Percentiles rank a stretch among this genome's conserved stretches.
Conservation (phyloP, 2,329 filamentous ascomycete species). For the Fusarium udum region DNA sequence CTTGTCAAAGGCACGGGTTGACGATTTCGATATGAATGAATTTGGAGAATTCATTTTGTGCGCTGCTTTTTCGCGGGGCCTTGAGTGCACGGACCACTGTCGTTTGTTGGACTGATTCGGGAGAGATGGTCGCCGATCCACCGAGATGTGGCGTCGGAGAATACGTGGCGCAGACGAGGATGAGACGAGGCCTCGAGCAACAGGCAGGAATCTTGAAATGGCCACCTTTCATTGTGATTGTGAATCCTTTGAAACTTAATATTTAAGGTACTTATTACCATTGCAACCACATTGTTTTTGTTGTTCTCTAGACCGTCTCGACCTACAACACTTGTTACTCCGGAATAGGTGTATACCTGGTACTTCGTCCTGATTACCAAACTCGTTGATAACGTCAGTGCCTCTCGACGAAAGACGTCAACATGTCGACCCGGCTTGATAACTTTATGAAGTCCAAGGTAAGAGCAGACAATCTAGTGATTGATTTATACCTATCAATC, state of each 20-base stretch:
- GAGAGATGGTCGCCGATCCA: constrained; percentile 36
- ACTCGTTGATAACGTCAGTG: not conserved
- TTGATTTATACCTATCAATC: rapidly evolving
- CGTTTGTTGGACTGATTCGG: constrained; percentile 15
- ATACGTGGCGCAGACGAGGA: constrained; percentile 28
- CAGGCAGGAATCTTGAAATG: constrained; percentile 13
- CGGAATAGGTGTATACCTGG: not conserved
- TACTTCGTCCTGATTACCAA: not conserved
- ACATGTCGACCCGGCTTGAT: constrained; percentile 39
- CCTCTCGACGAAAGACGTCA: not conserved
- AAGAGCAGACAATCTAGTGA: not conserved
- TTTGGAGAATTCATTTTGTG: constrained; percentile 49
- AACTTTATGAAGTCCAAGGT: constrained; percentile 42
- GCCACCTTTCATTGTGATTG: constrained; percentile 37
- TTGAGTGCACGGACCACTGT: constrained; percentile 40
- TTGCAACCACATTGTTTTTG: not conserved
- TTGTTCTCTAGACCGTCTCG: not conserved
- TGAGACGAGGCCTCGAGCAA: not conserved
- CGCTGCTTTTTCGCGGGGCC: constrained; percentile 44
- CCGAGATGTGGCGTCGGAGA: constrained; percentile 25
- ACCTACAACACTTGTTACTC: not conserved
- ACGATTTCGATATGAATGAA: constrained; percentile 43
- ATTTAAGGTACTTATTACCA: not conserved
- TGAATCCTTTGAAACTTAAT: not conserved
- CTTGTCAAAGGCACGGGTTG: constrained; percentile 40